phyloP scores from a whole-genome alignment of 371 early-diverging fungal genomes.

The Blastocladiella emersonii region DNA sequence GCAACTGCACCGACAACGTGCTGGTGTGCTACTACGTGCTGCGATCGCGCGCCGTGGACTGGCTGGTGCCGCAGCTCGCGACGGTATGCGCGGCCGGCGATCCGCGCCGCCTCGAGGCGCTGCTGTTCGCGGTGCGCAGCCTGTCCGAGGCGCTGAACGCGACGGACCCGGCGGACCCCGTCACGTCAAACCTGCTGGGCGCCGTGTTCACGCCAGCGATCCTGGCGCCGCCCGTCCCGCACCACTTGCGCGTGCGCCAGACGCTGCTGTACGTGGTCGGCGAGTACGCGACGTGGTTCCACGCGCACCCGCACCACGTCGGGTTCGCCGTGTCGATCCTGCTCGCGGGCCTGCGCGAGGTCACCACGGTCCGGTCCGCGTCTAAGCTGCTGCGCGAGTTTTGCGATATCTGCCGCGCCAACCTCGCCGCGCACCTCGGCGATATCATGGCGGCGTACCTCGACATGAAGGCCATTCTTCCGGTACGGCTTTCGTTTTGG shows the following conservation, averaged over 20 bases:
- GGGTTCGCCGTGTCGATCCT: neutral
- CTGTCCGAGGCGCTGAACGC: neutral
- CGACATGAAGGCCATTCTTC: neutral
- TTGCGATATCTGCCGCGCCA: neutral
- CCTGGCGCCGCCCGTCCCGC: neutral
- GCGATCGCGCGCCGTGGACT: neutral
- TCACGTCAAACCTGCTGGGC: neutral
- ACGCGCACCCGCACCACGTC: neutral
- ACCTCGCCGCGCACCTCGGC: neutral
- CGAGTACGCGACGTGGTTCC: constrained; percentile 3
- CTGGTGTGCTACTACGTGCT: neutral
- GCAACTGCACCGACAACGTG: neutral
- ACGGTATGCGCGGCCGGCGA: neutral
- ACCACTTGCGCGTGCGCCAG: neutral
- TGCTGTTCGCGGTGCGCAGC: neutral
- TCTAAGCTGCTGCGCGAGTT: neutral
- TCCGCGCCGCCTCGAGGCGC: neutral
- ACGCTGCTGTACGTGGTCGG: constrained; percentile 4
- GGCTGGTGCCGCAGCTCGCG: neutral
- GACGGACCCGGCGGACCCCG: neutral
- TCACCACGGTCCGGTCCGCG: neutral
- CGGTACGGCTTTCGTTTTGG: neutral
- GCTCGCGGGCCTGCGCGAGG: neutral
- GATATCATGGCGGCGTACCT: neutral
- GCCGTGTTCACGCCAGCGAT: neutral